A percentile compares a stretch with the other conserved stretches of the same genome.
phyloP scores from a whole-genome alignment of 495 filamentous ascomycete species.

The Xylaria sp. region DNA sequence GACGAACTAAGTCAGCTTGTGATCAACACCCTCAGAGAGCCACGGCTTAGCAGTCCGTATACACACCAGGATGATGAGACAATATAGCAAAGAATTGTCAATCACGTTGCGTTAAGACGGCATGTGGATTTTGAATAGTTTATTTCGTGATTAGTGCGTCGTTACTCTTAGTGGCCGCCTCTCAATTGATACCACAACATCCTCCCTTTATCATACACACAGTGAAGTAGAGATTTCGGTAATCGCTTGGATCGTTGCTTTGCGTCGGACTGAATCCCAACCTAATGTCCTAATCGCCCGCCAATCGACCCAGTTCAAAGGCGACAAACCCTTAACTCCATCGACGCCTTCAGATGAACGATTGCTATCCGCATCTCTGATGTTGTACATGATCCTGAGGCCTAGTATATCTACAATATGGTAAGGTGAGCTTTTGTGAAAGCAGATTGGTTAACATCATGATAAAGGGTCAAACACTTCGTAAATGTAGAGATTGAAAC shows the following conservation, averaged over 20 bases:
- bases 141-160: conserved; percentile 14
- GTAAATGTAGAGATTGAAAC: neutral
- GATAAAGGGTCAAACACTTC: conserved; percentile 13
- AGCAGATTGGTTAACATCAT: neutral
- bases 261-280: neutral
- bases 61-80: neutral
- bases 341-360: conserved; percentile 18
- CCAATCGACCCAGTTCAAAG: neutral
- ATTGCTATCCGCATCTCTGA: conserved; percentile 19
- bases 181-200: neutral
- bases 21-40: too few relatives aligned
- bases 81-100: neutral
- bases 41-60: neutral
- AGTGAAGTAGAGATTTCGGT: conserved; percentile 28
- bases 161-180: neutral
- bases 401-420: conserved; percentile 13
- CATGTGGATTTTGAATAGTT: neutral
- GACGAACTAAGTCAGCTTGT: neutral
- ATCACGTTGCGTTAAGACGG: neutral
- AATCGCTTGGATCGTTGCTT: conserved; percentile 5
- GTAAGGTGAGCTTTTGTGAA: neutral
- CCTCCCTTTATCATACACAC: conserved; percentile 13
- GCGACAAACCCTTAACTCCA: conserved; percentile 24
- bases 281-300: conserved; percentile 9
- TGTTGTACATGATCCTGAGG: conserved; percentile 19